phyloP scores from a whole-genome alignment of 257 asterid genomes.

The Capsicum baccatum region DNA sequence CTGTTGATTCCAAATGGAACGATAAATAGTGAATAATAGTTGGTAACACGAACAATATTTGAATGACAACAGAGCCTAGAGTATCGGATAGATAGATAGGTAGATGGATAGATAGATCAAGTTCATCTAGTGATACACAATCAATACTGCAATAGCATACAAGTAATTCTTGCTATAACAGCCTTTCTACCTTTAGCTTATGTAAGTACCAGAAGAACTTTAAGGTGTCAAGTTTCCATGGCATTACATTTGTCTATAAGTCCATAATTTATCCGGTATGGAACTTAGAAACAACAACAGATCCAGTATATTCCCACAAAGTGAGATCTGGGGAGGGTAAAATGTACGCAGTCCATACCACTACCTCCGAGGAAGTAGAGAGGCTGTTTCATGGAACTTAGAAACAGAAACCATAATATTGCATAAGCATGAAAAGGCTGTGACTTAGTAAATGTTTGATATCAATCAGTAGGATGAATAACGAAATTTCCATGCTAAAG shows the following conservation, averaged over 20 bases:
- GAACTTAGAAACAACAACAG: no score
- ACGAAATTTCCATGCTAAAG: no score
- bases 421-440: no score
- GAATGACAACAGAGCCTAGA: not conserved
- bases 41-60: not conserved
- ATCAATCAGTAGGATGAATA: no score
- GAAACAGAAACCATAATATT: no score
- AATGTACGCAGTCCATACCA: no score
- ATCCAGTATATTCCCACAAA: no score
- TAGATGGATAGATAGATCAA: not conserved
- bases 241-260: not conserved
- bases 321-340: no score
- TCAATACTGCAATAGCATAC: not conserved
- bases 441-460: no score
- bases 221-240: not conserved
- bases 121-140: not conserved
- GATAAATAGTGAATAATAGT: not conserved
- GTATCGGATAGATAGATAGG: not conserved
- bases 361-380: no score
- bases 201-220: not conserved
- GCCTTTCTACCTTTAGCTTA: not conserved
- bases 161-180: not conserved
- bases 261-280: not conserved
- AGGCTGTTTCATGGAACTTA: no score
- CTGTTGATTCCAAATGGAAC: constrained; percentile 45